A percentile compares a stretch with the other conserved stretches of the same genome.
phyloP scores from a whole-genome alignment of 129 eudicot species.

The Saussurea involucrata region DNA sequence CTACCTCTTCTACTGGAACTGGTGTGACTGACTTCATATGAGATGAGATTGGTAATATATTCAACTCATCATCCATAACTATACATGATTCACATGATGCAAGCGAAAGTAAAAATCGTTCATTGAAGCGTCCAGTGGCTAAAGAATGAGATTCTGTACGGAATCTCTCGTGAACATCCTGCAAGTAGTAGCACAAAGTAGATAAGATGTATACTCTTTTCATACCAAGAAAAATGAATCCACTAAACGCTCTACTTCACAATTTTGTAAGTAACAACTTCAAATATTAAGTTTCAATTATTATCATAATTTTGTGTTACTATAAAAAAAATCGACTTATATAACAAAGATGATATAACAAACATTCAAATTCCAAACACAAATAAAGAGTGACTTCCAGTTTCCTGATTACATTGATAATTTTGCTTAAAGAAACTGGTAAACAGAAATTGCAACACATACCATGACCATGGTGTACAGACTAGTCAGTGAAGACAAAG shows the following conservation, averaged over 20 bases:
- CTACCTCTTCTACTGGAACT: constrained; percentile 68
- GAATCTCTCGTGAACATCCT: constrained; percentile 96
- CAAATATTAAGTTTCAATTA: background rate
- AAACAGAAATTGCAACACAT: constrained; percentile 15
- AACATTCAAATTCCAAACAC: background rate
- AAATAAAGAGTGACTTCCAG: constrained; percentile 10
- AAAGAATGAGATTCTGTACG: constrained; percentile 86
- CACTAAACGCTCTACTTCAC: background rate
- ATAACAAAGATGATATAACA: background rate
- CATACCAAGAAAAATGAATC: background rate
- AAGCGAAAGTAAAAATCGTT: constrained; percentile 82
- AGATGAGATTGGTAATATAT: constrained; percentile 89
- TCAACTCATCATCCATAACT: constrained; percentile 93
- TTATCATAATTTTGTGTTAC: background rate
- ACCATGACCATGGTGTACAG: constrained; percentile 98
- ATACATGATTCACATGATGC: constrained; percentile 86
- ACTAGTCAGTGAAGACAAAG: constrained; percentile 84
- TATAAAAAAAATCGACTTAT: background rate
- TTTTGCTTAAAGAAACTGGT: background rate
- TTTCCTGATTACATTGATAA: constrained; percentile 2
- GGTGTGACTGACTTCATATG: constrained; percentile 78
- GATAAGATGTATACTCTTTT: background rate
- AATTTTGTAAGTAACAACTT: background rate
- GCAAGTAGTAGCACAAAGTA: constrained; percentile 17
- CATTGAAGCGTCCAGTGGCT: constrained; percentile 90